A percentile compares a stretch with the other conserved stretches of the same genome.
Conservation (phyloP, 257 asterid genomes). For the Scutellaria minor region DNA sequence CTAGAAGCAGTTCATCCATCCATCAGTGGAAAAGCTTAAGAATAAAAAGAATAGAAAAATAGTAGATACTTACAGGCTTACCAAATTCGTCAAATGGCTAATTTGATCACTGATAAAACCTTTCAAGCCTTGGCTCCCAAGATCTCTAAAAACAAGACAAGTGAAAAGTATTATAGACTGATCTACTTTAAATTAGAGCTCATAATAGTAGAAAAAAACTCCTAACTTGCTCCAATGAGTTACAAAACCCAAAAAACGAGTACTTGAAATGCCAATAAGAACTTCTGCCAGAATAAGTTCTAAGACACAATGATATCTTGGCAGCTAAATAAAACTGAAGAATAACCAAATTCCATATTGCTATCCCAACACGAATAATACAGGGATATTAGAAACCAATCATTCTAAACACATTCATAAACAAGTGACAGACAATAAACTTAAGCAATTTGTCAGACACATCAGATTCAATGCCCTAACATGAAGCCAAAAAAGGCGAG, state of each 20-base stretch:
- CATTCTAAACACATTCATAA: too few species aligned
- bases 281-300: neutral
- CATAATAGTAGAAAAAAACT: neutral
- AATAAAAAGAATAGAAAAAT: constrained; percentile 20
- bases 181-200: neutral
- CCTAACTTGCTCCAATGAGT: neutral
- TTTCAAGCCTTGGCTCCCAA: constrained; percentile 93
- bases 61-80: constrained; percentile 84
- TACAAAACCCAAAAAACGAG: neutral
- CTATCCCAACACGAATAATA: neutral
- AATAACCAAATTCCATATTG: neutral
- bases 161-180: constrained; percentile 2
- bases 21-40: constrained; percentile 10
- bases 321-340: neutral
- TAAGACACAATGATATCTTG: neutral
- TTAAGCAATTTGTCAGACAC: neutral
- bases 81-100: constrained; percentile 78
- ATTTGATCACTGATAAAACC: constrained; percentile 80
- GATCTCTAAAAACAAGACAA: constrained; percentile 63
- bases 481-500: constrained; percentile 1
- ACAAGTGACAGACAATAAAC: neutral
- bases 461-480: neutral
- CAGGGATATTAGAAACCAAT: neutral
- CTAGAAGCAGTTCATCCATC: constrained; percentile 28
- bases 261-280: constrained; percentile 7